Evolutionary conservation across 441 rosid species (phyloP), one percentile per base, ranked within the genome.

Genomic region (Cnidoscolus chayamansa): DNA sequence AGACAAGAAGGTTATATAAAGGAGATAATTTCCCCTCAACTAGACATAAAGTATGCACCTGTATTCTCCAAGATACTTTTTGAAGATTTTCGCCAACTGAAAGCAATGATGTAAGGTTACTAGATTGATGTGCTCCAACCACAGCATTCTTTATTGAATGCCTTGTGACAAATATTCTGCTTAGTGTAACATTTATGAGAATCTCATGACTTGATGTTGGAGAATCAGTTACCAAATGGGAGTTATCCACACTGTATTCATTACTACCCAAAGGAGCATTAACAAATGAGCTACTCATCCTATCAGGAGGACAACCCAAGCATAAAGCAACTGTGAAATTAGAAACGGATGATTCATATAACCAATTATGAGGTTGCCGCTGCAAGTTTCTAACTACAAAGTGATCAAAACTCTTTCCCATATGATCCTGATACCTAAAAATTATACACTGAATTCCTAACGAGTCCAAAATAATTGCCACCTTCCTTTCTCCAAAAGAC

Each of bases 301-400:
- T 68, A 77, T 74, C 72, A 54, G 31, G 77, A 71, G 86, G 86
- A 74, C 67, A 76, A 81, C 81, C 83, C 78, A 86, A 77, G 74
- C 78, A 84, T 54, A 86, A 73, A 76, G 84, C 73, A 79, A 86
- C 73, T 75, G 80, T 65, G 80, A 83, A 84, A 73, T 81, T 84
- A 67, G 99, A 84, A 77, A 92, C 84, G 74, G 82, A 84, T 64
- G 85, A 77, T 79, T 88, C 96, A 80, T 81, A 81, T 72, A 87
- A 82, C 83, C 86, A 85, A 79, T 76, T 77, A 76, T 84, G 81
- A 84, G 93, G 77, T 72, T 78, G 79, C 62, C 80, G 80, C 79
- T 78, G 72, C 70, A 84, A 64, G 70, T 78, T 74, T 80, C 79
- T 81, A 75, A 77, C 56, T 25, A 75, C 81, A 73, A 81, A 77